Conservation (phyloP, 305 asterid genomes). For the Caryopteris hybrid region DNA sequence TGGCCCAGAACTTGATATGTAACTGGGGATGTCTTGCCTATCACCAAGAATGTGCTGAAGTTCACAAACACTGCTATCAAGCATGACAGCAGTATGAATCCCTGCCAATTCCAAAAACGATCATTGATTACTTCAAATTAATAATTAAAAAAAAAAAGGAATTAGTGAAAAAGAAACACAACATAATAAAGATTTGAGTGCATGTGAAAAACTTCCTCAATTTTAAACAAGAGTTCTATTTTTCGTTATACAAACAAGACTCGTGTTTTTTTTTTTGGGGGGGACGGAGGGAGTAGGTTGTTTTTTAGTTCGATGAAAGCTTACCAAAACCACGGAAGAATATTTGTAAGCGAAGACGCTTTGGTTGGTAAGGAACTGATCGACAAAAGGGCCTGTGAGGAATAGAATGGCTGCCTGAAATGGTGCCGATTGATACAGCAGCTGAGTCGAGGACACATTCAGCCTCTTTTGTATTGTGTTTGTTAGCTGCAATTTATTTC, state of each 20-base stretch:
- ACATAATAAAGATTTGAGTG: no score
- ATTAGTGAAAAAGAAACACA: no score
- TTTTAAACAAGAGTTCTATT: no score
- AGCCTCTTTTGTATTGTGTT: slow-evolving; percentile 88
- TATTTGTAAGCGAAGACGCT: slow-evolving; percentile 69
- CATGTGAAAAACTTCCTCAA: no score
- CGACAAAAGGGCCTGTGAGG: slow-evolving; percentile 69
- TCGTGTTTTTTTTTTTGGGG: no score
- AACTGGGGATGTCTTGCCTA: slow-evolving; percentile 92
- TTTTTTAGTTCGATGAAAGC: no score
- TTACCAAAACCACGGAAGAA: slow-evolving; percentile 61
- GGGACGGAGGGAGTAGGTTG: no score
- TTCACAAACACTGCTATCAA: slow-evolving; percentile 87
- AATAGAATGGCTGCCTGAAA: slow-evolving; percentile 81
- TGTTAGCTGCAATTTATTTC: slow-evolving; percentile 52
- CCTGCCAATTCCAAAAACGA: slow-evolving; percentile 36
- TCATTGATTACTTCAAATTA: no score
- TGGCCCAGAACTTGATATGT: slow-evolving; percentile 92
- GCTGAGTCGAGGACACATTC: slow-evolving; percentile 76
- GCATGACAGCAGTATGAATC: slow-evolving; percentile 72
- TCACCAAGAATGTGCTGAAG: slow-evolving; percentile 89
- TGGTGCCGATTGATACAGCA: slow-evolving; percentile 87
- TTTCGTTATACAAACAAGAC: no score
- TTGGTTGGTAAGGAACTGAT: slow-evolving; percentile 61
- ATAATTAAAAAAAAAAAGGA: no score